Conservation (phyloP, 371 early-diverging fungal genomes). For the Actinomucor elegans region DNA sequence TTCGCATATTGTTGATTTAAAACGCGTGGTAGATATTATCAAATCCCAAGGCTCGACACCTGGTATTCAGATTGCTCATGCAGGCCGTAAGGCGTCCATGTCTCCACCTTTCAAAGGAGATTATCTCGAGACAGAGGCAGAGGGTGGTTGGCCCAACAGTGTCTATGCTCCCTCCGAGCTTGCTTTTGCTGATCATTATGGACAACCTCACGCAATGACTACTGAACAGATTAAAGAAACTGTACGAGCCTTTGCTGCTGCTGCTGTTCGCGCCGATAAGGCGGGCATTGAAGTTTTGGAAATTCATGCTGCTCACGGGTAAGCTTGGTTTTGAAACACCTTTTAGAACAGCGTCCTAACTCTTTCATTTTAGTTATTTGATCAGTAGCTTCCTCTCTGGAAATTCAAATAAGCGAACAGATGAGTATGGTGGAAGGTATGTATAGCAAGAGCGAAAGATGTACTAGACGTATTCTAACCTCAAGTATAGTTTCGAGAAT, state of each 20-base stretch:
- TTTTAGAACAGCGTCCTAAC: too few relatives aligned
- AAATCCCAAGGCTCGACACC: conserved; percentile 62
- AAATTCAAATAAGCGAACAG: conserved; percentile 79
- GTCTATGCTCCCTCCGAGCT: conserved; percentile 72
- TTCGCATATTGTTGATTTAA: conserved; percentile 64
- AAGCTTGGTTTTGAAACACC: too few relatives aligned
- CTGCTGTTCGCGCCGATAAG: conserved; percentile 70
- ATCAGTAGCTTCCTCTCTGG: conserved; percentile 81
- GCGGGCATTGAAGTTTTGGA: conserved; percentile 89
- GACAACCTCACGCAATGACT: conserved; percentile 63
- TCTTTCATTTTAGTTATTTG: conserved; percentile 79
- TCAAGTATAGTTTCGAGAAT: too few relatives aligned
- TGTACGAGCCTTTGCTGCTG: conserved; percentile 65
- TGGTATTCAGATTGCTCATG: conserved; percentile 82
- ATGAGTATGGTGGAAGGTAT: conserved; percentile 78
- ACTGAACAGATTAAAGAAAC: conserved; percentile 62
- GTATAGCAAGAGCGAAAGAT: conserved; percentile 42
- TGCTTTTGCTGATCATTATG: conserved; percentile 44
- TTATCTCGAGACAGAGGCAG: conserved; percentile 55
- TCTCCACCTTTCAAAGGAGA: conserved; percentile 57
- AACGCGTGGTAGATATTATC: conserved; percentile 61
- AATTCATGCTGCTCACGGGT: conserved; percentile 75
- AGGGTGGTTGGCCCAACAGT: conserved; percentile 83
- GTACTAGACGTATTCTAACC: not conserved
- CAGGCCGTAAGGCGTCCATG: conserved; percentile 79